Base-by-base conservation (phyloP, 371 early-diverging fungal species). In the Umbelopsis sp. region DNA sequence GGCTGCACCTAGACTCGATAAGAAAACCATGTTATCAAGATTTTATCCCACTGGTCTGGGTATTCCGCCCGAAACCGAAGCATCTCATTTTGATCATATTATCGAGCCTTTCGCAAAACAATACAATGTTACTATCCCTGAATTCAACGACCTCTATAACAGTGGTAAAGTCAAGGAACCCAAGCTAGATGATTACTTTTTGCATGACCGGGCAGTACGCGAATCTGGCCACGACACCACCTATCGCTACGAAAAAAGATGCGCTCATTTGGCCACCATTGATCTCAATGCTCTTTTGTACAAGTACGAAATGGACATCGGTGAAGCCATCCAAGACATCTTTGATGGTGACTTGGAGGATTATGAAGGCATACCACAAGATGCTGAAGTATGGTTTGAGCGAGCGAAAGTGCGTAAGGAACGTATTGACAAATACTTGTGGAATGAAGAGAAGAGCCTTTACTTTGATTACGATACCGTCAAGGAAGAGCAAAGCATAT, bases 151-250 rank as follows among this genome's bases (percentile, higher is more conserved):
- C 7, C 69, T 81, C 69, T 98, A 97, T 79, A 87, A 88, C 44
- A 76, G 71, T 20, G 89, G 86, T 3, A 72, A 81, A 46, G 80
- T 96, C 38, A 64, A 75, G 7, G 94, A 93, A 67, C 95, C 96
- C 5, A 90, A 92, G 66, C 77, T 99, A 50, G 98, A 99, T 81
- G 89, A 81, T 44, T 99, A 97, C 78, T 99, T 99, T 77, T 85
- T 95, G 57, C 98, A 99, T 74, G 99, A 99, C 72, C 90, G 99
- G 12, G 97, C 98, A 0, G 98, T 97, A 4, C 90, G 99, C 50
- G 97, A 97, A 80, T 95, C 95, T 14, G 99, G 98, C 10, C 98
- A 98, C 78, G 98, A 98, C 76, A 97, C 98, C 0, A 94, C 97
- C 16, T 97, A 98, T 74, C 88, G 98, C 2, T 90, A 95, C 50